phyloP scores from a whole-genome alignment of 2,329 filamentous ascomycete genomes.

The Aspergillus sp. region DNA sequence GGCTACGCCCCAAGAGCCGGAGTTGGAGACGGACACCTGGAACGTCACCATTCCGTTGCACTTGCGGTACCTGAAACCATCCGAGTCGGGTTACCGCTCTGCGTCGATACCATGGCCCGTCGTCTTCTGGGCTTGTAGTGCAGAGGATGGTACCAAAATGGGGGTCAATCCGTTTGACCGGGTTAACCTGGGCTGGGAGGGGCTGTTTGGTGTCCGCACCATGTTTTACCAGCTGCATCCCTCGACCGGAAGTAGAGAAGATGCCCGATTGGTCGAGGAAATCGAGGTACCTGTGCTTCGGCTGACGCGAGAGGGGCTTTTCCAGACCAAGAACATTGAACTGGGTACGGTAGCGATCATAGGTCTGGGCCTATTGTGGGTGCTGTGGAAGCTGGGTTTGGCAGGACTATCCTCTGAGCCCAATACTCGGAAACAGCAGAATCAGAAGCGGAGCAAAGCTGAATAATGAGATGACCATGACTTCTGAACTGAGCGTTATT shows the following conservation, averaged over 20 bases:
- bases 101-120: conserved; percentile 73
- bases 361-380: conserved; percentile 65
- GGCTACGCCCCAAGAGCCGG: conserved; percentile 48
- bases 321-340: conserved; percentile 41
- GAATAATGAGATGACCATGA: conserved; percentile 15
- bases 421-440: conserved; percentile 1
- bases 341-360: conserved; percentile 59
- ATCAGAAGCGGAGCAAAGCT: conserved; percentile 23
- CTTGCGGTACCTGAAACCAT: conserved; percentile 73
- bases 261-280: conserved; percentile 47
- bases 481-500: conserved; percentile 5
- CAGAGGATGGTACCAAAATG: conserved; percentile 61
- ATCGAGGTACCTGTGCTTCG: conserved; percentile 66
- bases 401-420: conserved; percentile 26
- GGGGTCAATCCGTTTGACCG: conserved; percentile 80
- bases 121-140: conserved; percentile 86
- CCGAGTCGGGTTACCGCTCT: conserved; percentile 51
- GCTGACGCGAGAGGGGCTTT: conserved; percentile 46
- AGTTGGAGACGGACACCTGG: conserved; percentile 20
- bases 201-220: conserved; percentile 70
- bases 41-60: conserved; percentile 69
- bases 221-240: conserved; percentile 78
- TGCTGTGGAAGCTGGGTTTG: conserved; percentile 57
- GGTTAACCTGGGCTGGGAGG: conserved; percentile 80
- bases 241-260: conserved; percentile 23